Evolutionary conservation across 352 stramenopile genomes (phyloP).

Genomic region (Pythium dissotocum): DNA sequence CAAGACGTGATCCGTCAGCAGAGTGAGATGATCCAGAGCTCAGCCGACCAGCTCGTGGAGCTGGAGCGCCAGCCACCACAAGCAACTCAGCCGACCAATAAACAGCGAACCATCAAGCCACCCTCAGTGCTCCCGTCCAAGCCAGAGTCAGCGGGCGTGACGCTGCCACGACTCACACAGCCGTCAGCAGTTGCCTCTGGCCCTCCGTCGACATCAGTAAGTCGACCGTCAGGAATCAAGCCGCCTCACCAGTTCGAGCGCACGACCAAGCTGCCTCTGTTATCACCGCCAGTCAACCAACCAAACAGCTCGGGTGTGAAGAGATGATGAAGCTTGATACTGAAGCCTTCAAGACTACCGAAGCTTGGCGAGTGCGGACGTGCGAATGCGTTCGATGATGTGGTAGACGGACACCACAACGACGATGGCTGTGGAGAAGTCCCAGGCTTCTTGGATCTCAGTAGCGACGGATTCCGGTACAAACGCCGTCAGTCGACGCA

Average conservation of each 20-base stretch:
- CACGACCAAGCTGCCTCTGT: constrained; percentile 17
- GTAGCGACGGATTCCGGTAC: constrained; percentile 27
- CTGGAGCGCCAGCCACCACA: constrained; percentile 17
- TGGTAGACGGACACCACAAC: constrained; percentile 39
- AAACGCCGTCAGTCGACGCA: constrained; percentile 17
- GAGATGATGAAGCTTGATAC: not conserved
- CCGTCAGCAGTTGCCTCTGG: not conserved
- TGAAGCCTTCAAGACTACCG: not conserved
- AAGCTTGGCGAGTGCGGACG: not conserved
- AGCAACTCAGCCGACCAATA: not conserved
- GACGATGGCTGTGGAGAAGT: constrained; percentile 36
- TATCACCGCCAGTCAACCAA: not conserved
- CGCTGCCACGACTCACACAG: constrained; percentile 1
- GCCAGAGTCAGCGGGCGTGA: not conserved
- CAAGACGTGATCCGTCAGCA: constrained; percentile 30
- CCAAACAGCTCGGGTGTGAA: not conserved
- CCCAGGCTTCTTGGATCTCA: constrained; percentile 33
- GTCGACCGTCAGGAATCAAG: constrained; percentile 24
- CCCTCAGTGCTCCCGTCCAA: not conserved
- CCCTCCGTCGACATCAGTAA: not conserved
- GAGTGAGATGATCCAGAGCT: constrained; percentile 22
- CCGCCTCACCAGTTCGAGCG: constrained; percentile 26
- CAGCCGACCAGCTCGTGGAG: constrained; percentile 21
- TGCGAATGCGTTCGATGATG: constrained; percentile 31
- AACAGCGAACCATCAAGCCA: constrained; percentile 1